phyloP scores from a whole-genome alignment of 441 rosid species.

The Gossypium aridum region DNA sequence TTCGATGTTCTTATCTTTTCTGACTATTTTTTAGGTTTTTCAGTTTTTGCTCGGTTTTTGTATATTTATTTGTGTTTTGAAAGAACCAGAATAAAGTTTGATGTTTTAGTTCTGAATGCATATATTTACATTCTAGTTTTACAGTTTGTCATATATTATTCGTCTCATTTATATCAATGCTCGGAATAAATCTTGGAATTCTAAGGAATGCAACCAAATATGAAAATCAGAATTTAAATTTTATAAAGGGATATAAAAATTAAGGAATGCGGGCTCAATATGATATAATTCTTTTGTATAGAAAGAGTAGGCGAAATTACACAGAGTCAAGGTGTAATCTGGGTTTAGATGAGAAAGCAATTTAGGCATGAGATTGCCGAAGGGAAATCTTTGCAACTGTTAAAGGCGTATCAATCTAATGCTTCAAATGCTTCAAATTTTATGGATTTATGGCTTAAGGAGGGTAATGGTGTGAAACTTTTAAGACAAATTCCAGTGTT shows the following conservation, averaged over 20 bases:
- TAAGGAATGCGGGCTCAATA: background rate
- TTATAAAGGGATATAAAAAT: background rate
- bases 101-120: background rate
- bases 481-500: background rate
- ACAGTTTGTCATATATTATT: background rate
- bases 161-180: background rate
- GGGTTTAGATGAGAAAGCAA: background rate
- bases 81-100: background rate
- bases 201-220: background rate
- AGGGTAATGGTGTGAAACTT: background rate
- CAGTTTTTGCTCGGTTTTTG: background rate
- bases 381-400: background rate
- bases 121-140: background rate
- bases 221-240: background rate
- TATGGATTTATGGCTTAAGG: background rate
- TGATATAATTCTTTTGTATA: background rate
- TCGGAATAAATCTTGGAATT: background rate
- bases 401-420: background rate
- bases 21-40: constrained; percentile 5
- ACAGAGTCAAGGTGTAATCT: background rate
- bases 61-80: constrained; percentile 12
- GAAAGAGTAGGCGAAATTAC: background rate
- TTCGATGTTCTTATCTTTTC: constrained; percentile 34
- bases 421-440: background rate
- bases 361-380: background rate